Evolutionary conservation across 331 rosid species (phyloP).

Genomic region (Pyrus hybrid): DNA sequence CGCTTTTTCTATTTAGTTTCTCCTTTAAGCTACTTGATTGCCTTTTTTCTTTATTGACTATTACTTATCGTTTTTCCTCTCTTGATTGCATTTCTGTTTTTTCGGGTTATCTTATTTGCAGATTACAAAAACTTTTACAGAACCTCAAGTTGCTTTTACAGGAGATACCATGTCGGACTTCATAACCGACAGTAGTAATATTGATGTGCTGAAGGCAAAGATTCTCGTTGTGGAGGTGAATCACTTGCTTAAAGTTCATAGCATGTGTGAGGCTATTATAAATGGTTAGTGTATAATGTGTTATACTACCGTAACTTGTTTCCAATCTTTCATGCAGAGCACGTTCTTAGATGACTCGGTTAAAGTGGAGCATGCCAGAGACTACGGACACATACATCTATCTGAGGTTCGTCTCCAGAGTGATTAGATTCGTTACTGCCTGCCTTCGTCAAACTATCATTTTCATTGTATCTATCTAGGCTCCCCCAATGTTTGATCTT

Average conservation of each 20-base stretch:
- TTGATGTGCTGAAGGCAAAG: slow-evolving; percentile 67
- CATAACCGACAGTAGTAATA: slow-evolving; percentile 55
- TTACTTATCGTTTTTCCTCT: background rate
- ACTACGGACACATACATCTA: slow-evolving; percentile 60
- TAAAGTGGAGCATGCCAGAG: slow-evolving; percentile 58
- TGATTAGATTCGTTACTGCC: background rate
- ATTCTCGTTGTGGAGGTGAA: slow-evolving; percentile 81
- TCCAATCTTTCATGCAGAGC: slow-evolving; percentile 34
- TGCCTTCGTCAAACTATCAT: background rate
- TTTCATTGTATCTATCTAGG: background rate
- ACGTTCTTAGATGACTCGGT: slow-evolving; percentile 57
- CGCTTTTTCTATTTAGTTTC: background rate
- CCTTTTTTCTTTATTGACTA: background rate
- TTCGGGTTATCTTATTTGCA: too few relatives aligned
- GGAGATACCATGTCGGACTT: slow-evolving; percentile 88
- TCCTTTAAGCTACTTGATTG: background rate
- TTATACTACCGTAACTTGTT: background rate
- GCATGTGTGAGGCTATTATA: background rate
- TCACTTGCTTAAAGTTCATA: background rate
- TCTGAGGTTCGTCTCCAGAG: slow-evolving; percentile 37
- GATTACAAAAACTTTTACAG: slow-evolving; percentile 67
- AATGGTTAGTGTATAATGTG: background rate
- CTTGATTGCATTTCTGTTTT: background rate
- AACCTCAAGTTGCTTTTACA: slow-evolving; percentile 88
- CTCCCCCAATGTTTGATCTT: background rate